Evolutionary conservation across 2,329 filamentous ascomycete genomes (phyloP).

Genomic region (Ophiostoma fasciatum): DNA sequence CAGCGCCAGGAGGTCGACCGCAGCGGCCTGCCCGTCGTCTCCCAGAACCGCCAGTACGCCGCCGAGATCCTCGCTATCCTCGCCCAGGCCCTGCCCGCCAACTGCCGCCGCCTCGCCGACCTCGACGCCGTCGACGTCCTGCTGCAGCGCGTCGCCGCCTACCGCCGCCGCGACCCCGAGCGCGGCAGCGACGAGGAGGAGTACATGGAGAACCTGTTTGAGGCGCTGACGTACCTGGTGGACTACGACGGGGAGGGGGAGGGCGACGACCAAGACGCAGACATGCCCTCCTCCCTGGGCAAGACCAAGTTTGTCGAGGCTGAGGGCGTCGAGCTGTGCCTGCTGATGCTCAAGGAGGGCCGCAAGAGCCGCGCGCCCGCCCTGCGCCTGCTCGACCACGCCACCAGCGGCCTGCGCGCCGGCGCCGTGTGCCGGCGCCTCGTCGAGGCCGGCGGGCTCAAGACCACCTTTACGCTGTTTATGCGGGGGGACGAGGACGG

Average conservation of each 20-base stretch:
- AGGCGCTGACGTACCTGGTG: constrained; percentile 65
- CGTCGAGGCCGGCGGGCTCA: constrained; percentile 72
- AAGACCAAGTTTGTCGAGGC: constrained; percentile 75
- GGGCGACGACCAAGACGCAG: constrained; percentile 31
- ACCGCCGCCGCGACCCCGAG: constrained; percentile 72
- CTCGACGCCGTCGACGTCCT: constrained; percentile 64
- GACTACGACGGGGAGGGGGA: constrained; percentile 39
- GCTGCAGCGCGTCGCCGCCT: constrained; percentile 70
- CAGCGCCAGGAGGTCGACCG: constrained; percentile 41
- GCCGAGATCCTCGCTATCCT: constrained; percentile 86
- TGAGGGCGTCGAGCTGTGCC: constrained; percentile 78
- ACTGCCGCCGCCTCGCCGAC: constrained; percentile 45
- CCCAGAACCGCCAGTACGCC: constrained; percentile 90
- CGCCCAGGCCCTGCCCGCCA: constrained; percentile 56
- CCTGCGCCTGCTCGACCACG: constrained; percentile 73
- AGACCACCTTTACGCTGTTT: constrained; percentile 73
- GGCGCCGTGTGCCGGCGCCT: constrained; percentile 55
- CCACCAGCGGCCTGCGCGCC: constrained; percentile 33
- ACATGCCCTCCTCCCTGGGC: too few species aligned
- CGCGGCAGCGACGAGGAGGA: constrained; percentile 86
- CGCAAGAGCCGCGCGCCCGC: constrained; percentile 53
- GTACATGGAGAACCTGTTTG: constrained; percentile 88
- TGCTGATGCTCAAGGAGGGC: constrained; percentile 84
- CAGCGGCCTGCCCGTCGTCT: constrained; percentile 26
- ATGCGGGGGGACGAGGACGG: constrained; percentile 49